phyloP scores from a whole-genome alignment of 306 rosid genomes.

The Cicer cuneatum region DNA sequence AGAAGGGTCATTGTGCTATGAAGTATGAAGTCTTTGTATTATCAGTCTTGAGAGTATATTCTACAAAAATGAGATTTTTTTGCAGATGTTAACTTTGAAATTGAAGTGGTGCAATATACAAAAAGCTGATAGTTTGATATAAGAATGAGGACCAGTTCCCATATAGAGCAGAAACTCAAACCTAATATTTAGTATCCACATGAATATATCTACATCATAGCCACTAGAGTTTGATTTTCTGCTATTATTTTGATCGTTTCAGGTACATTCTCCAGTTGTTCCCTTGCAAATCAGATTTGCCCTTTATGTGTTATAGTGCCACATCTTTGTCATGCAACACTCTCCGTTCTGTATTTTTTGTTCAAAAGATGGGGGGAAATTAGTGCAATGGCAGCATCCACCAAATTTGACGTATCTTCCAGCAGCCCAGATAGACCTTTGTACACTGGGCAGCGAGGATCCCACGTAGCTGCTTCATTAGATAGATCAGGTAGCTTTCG shows the following conservation, averaged over 20 bases:
- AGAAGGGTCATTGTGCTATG: conserved; percentile 16
- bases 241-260: conserved; percentile 48
- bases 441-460: conserved; percentile 84
- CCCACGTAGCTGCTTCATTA: conserved; percentile 77
- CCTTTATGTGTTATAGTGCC: conserved; percentile 63
- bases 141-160: conserved; percentile 23
- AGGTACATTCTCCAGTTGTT: conserved; percentile 56
- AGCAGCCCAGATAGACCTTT: conserved; percentile 84
- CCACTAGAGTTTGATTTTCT: conserved; percentile 37
- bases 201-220: conserved; percentile 14
- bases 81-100: conserved; percentile 31
- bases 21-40: conserved; percentile 30
- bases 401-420: conserved; percentile 83
- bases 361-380: conserved; percentile 60
- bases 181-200: conserved; percentile 5
- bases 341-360: conserved; percentile 56
- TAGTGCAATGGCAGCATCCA: conserved; percentile 81
- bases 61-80: conserved; percentile 20
- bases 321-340: conserved; percentile 67
- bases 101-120: conserved; percentile 25
- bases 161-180: conserved; percentile 12
- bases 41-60: conserved; percentile 13
- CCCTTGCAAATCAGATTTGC: conserved; percentile 45
- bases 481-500: conserved; percentile 86
- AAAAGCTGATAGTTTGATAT: conserved; percentile 30